Base-by-base conservation (phyloP, 1,139 yeast genomes). In the Lodderomyces margitis region DNA sequence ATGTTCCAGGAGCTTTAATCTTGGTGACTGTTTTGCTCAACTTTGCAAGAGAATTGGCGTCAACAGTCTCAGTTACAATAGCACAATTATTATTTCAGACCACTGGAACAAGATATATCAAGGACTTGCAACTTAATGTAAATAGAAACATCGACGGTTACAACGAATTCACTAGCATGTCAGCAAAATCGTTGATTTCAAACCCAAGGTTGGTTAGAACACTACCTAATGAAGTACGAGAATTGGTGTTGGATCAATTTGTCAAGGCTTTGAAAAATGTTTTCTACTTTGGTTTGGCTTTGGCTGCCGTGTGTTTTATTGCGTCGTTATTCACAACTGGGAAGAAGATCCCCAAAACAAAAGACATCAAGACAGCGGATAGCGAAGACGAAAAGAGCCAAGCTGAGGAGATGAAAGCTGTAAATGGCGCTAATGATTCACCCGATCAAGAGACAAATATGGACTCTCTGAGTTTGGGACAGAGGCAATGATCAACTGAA, bases 11-110 rank as follows among this genome's bases (percentile, higher is more conserved):
- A 4, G 68, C 79, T 0, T 62, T 75, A 36, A 74, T 80, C 40
- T 52, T 76, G 46, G 68, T 75, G 1, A 78, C 82, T 1, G 58
- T 80, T 1, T 65, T 75, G 45, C 49, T 73, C 39, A 74, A 74
- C 48, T 76, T 79, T 49, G 51, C 61, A 28, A 68, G 79, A 48
- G 61, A 78, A 2, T 41, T 69, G 9, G 81, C 79, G 31, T 80
- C 80, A 16, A 70, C 77, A 1, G 43, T 78, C 24, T 76, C 80
- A 15, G 64, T 72, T 16, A 61, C 70, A 7, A 47, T 78, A 15
- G 73, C 75, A 2, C 81, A 78, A 52, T 58, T 77, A 15, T 64
- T 80, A 23, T 74, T 71, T 49, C 61, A 55, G 40, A 50, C 61
- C 4, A 50, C 64, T 2, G 67, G 68, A 3, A 45, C 51, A 3